Evolutionary conservation across 805 yeast species (phyloP), one percentile per base, ranked within the genome.

Genomic region (Ogataea wickerhamii): DNA sequence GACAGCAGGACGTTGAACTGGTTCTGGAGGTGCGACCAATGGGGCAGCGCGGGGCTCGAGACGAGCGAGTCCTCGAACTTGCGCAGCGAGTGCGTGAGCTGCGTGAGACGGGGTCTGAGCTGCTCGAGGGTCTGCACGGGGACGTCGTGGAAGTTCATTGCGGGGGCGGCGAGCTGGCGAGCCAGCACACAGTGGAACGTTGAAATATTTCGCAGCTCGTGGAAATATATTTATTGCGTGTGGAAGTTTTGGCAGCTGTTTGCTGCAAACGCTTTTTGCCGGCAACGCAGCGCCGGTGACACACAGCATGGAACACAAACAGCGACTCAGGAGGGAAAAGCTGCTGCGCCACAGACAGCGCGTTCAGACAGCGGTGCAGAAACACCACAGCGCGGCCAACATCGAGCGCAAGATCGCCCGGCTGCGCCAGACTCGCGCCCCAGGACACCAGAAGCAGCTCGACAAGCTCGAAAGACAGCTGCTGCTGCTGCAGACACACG

Each of bases 1-100:
- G 95, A 84, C 22, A 89, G 60, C 6, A 87, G 74, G 19, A 89
- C 87, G 49, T 80, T 86, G 51, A 87, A 77, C 60, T 91, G 98
- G 44, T 82, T 80, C 53, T 86, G 96, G 16, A 91, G 64, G 3
- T 84, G 78, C 13, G 80, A 79, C 76, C 73, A 76, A 30, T 62
- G 62, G 61, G 78, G 53, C 52, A 67, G 45, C 52, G 60, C 60
- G 8, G 64, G 57, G 35, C 71, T 50, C 55, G 68, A 19, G 64
- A 56, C 24, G 41, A 82, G 61, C 28, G 78, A 79, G 18, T 70
- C 73, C 46, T 75, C 75, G 5, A 82, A 65, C 47, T 75, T 73
- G 26, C 70, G 63, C 18, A 83, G 60, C 0, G 88, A 78, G 47
- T 78, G 80, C 2, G 81, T 74, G 5, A 78, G 55, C 45, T 80